phyloP scores from a whole-genome alignment of 225 moss, liverwort and hornwort genomes.

The Marchantia polymorpha region DNA sequence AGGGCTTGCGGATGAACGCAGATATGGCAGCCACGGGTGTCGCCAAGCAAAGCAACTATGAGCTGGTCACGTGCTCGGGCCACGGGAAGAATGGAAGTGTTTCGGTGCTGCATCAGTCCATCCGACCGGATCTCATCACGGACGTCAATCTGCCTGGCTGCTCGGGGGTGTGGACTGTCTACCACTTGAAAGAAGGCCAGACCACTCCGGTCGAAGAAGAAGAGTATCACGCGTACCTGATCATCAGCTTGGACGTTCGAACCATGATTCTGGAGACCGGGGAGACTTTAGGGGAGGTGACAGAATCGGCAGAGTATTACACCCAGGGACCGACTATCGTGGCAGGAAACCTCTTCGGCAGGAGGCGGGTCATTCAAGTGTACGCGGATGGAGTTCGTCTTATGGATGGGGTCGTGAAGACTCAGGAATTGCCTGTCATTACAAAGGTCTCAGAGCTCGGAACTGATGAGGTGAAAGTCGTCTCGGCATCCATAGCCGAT shows the following conservation, averaged over 20 bases:
- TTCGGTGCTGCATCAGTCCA: constrained; percentile 90
- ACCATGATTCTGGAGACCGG: constrained; percentile 95
- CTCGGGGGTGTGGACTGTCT: constrained; percentile 95
- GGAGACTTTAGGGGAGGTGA: constrained; percentile 88
- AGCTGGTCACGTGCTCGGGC: constrained; percentile 91
- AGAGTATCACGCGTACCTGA: constrained; percentile 94
- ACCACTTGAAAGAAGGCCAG: constrained; percentile 64
- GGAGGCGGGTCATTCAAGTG: constrained; percentile 86
- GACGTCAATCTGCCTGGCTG: constrained; percentile 83
- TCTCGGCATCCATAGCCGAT: constrained; percentile 72
- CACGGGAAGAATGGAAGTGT: constrained; percentile 99
- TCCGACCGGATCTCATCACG: constrained; percentile 94
- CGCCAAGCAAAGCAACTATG: constrained; percentile 93
- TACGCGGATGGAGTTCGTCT: constrained; percentile 73
- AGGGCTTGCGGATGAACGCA: constrained; percentile 80
- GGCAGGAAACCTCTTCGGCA: constrained; percentile 89
- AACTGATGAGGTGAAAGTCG: constrained; percentile 38
- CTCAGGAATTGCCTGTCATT: constrained; percentile 59
- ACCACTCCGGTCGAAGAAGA: constrained; percentile 49
- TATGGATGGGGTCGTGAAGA: constrained; percentile 76
- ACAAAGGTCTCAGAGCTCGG: constrained; percentile 41
- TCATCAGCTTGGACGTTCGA: constrained; percentile 72
- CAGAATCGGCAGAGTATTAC: constrained; percentile 82
- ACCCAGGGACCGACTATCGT: constrained; percentile 79
- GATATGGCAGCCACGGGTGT: constrained; percentile 63